phyloP scores from a whole-genome alignment of 2,329 filamentous ascomycete genomes.

The Colletotrichum sublineola region DNA sequence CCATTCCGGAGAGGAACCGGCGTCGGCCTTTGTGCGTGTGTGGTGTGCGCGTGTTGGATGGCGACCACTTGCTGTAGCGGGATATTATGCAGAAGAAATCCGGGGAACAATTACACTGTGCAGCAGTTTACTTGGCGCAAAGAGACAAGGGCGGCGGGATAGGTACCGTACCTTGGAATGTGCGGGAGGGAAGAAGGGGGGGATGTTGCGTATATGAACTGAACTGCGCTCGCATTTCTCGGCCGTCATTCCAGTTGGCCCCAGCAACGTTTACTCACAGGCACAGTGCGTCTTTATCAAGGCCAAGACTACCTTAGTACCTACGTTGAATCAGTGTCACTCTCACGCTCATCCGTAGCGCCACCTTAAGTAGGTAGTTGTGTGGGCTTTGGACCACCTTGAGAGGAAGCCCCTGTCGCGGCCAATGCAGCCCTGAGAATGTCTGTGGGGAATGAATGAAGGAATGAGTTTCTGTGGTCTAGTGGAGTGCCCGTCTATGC shows the following conservation, averaged over 20 bases:
- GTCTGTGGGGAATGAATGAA: no score
- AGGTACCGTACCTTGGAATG: background rate
- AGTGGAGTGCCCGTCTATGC: background rate
- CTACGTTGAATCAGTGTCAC: conserved; percentile 5
- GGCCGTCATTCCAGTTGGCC: background rate
- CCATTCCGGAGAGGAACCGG: conserved; percentile 39
- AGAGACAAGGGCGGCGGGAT: background rate
- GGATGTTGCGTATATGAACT: background rate
- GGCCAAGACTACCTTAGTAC: background rate
- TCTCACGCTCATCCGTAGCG: background rate
- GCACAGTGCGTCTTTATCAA: background rate
- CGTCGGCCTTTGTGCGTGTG: conserved; percentile 30
- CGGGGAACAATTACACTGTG: conserved; percentile 20
- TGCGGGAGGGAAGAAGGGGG: background rate
- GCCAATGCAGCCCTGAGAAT: conserved; percentile 24
- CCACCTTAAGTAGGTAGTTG: background rate
- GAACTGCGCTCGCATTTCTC: background rate
- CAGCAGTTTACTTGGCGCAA: background rate
- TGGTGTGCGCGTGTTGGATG: background rate
- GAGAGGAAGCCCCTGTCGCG: conserved; percentile 1
- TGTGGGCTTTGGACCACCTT: background rate
- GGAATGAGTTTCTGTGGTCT: background rate
- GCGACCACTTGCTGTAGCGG: conserved; percentile 1
- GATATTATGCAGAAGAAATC: conserved; percentile 17
- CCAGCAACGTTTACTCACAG: conserved; percentile 4